Percentiles rank a stretch among this genome's conserved stretches.
Conservation (phyloP, 257 asterid species). For the Nicotiana undulata region DNA sequence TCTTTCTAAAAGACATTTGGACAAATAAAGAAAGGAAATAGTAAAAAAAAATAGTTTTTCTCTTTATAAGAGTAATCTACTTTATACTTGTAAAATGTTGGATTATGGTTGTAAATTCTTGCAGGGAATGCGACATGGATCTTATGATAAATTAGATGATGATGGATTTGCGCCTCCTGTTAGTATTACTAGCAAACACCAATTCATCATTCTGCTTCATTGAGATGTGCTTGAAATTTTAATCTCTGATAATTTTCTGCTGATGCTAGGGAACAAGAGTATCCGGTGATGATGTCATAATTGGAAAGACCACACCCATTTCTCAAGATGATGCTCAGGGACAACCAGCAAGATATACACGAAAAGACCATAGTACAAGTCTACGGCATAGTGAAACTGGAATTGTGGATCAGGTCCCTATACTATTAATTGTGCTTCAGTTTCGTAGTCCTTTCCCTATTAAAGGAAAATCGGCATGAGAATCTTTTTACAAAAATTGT, state of each 20-base stretch:
- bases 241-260: not conserved
- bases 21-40: not conserved
- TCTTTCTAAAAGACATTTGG: not conserved
- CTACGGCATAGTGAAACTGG: slow-evolving; percentile 95
- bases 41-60: not conserved
- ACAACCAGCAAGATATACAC: slow-evolving; percentile 77
- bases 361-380: slow-evolving; percentile 91
- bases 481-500: not conserved
- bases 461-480: not conserved
- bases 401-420: slow-evolving; percentile 65
- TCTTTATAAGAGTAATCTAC: not conserved
- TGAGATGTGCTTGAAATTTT: not conserved
- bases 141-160: slow-evolving; percentile 87
- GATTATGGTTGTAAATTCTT: not conserved
- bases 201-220: not conserved
- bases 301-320: slow-evolving; percentile 91
- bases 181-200: not conserved
- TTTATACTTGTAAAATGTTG: not conserved
- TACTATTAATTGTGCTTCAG: not conserved
- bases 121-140: slow-evolving; percentile 88
- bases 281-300: slow-evolving; percentile 92
- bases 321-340: slow-evolving; percentile 87
- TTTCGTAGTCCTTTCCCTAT: not conserved
- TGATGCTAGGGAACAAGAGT: slow-evolving; percentile 58
- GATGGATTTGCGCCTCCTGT: slow-evolving; percentile 94